A percentile compares a stretch with the other conserved stretches of the same genome.
Evolutionary conservation across 73 alveolate genomes (phyloP).

Genomic region (Blepharisma stoltei): DNA sequence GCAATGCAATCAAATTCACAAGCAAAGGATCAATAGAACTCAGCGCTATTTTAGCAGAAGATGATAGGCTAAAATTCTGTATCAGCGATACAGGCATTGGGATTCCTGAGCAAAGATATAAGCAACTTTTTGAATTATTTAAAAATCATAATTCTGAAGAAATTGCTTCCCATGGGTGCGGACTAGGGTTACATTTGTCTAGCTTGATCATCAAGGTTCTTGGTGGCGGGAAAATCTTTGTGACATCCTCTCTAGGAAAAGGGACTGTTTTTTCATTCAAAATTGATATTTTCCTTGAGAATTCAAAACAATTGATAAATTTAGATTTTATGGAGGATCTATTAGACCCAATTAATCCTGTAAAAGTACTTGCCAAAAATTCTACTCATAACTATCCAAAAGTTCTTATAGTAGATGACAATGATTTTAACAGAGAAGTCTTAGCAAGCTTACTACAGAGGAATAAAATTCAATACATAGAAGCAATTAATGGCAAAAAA

Average conservation of each 20-base stretch:
- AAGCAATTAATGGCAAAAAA: constrained; percentile 13
- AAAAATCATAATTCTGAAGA: background rate
- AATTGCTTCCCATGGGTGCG: background rate
- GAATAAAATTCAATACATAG: background rate
- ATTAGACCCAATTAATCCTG: background rate
- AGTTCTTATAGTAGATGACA: constrained; percentile 34
- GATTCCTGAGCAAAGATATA: background rate
- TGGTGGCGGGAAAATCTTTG: background rate
- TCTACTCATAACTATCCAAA: background rate
- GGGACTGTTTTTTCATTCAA: background rate
- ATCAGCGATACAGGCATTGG: constrained; percentile 23
- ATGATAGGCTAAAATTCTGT: background rate
- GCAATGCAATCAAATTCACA: constrained; percentile 36
- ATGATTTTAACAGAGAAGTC: constrained; percentile 2
- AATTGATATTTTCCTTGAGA: background rate
- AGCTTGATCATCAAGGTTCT: background rate
- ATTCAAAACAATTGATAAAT: background rate
- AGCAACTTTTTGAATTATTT: background rate
- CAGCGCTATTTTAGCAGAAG: background rate
- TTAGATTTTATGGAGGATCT: background rate
- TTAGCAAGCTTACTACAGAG: background rate
- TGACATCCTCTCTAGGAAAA: background rate
- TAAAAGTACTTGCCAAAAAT: background rate
- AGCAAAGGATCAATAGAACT: constrained; percentile 30
- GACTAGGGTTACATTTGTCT: background rate